These are phyloP conservation scores for Eutrema yunnanense DNA, from an alignment of 345 rosid species.

Conservation along the genomic window DNA sequence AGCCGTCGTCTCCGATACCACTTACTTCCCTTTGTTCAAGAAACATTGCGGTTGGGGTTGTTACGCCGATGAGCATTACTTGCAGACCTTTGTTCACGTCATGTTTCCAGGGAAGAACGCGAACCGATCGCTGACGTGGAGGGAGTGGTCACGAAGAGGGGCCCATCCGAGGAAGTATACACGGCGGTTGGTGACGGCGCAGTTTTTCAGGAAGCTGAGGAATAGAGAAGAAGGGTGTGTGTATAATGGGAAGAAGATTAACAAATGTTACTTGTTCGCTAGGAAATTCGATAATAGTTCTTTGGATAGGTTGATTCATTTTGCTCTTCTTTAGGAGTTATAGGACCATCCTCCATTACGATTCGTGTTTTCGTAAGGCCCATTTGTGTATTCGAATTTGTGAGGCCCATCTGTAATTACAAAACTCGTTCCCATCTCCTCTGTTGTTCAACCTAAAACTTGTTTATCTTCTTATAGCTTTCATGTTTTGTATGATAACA, in stretches of 20 bases:
- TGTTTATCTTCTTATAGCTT: neutral
- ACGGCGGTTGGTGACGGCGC: conserved; percentile 36
- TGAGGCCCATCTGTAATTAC: neutral
- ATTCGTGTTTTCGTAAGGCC: neutral
- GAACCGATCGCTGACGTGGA: conserved; percentile 61
- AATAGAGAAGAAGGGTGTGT: conserved; percentile 33
- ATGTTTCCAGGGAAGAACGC: conserved; percentile 45
- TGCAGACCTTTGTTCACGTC: conserved; percentile 53
- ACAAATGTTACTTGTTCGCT: conserved; percentile 67
- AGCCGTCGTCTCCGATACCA: conserved; percentile 51
- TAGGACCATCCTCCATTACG: neutral
- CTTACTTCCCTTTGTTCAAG: conserved; percentile 39
- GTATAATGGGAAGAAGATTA: conserved; percentile 45
- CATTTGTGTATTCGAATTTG: neutral
- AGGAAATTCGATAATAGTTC: conserved; percentile 64
- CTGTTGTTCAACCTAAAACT: neutral
- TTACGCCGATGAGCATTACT: conserved; percentile 76
- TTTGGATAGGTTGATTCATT: conserved; percentile 43
- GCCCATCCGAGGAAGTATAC: conserved; percentile 61
- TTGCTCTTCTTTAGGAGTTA: conserved; percentile 24
- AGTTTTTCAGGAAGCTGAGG: conserved; percentile 51
- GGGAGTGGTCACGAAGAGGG: conserved; percentile 76
- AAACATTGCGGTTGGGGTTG: conserved; percentile 41
- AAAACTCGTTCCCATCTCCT: neutral
- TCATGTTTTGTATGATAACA: neutral